Percentiles rank a stretch among this genome's conserved stretches.
Conservation (phyloP, 805 yeast genomes). For the Candida xyloterini region DNA sequence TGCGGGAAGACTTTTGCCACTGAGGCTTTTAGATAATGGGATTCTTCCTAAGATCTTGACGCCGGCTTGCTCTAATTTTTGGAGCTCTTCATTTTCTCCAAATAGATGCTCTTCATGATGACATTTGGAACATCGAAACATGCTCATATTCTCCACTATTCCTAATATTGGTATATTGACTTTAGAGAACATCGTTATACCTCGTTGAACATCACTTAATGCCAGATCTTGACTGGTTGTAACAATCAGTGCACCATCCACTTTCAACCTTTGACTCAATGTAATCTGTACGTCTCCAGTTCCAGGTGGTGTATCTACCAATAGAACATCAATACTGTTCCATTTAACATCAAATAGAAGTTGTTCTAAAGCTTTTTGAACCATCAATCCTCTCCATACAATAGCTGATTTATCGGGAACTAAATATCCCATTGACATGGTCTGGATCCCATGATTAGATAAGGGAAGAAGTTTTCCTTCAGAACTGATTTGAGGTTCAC, state of each 20-base stretch:
- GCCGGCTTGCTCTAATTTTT: conserved; percentile 43
- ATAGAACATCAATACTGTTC: conserved; percentile 62
- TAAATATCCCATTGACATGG: conserved; percentile 89
- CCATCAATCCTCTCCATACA: conserved; percentile 86
- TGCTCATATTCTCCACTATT: conserved; percentile 80
- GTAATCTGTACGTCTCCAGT: conserved; percentile 87
- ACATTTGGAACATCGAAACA: conserved; percentile 73
- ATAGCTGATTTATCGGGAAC: conserved; percentile 67
- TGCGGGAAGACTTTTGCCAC: conserved; percentile 58
- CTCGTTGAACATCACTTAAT: conserved; percentile 73
- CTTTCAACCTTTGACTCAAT: conserved; percentile 69
- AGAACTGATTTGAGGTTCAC: conserved; percentile 60
- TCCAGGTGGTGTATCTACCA: conserved; percentile 88
- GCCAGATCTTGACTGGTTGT: conserved; percentile 89
- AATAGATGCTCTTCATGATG: conserved; percentile 69
- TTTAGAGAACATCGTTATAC: conserved; percentile 72
- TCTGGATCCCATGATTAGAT: conserved; percentile 68
- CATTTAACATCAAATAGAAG: conserved; percentile 80
- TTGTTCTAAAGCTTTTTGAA: conserved; percentile 83
- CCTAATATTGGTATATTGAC: conserved; percentile 72
- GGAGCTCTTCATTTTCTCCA: conserved; percentile 61
- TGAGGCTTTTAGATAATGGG: conserved; percentile 69
- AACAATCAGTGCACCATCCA: conserved; percentile 79
- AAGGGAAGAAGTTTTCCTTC: conserved; percentile 63
- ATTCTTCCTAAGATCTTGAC: conserved; percentile 60